A percentile compares a stretch with the other conserved stretches of the same genome.
Evolutionary conservation across 2,329 filamentous ascomycete species (phyloP).

Genomic region (Knoxdaviesia proteae): DNA sequence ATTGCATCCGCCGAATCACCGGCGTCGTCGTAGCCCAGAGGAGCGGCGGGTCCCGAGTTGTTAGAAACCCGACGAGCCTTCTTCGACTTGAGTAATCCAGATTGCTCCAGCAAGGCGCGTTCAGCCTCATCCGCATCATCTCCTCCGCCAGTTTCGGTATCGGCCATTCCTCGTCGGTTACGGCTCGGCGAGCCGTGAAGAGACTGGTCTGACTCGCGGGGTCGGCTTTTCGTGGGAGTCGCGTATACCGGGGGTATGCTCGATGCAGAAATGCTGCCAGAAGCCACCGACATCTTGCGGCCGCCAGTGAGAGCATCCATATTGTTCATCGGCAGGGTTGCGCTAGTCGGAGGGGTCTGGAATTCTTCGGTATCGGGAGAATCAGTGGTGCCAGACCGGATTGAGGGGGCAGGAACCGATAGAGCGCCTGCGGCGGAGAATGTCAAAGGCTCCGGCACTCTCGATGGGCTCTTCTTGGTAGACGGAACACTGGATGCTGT

Average conservation of each 20-base stretch:
- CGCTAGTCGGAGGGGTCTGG: slow-evolving; percentile 21
- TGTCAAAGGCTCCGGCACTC: too few relatives aligned
- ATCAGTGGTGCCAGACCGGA: too few relatives aligned
- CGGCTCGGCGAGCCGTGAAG: slow-evolving; percentile 7
- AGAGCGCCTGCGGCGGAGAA: too few relatives aligned
- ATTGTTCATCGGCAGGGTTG: slow-evolving; percentile 6
- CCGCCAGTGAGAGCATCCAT: not conserved
- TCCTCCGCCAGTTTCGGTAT: slow-evolving; percentile 4
- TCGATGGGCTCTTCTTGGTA: too few relatives aligned
- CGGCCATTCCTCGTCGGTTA: slow-evolving; percentile 10
- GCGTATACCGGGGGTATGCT: too few relatives aligned
- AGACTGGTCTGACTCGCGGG: slow-evolving; percentile 14
- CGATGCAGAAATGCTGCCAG: not conserved
- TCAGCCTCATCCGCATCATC: slow-evolving; percentile 44
- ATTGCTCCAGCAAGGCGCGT: slow-evolving; percentile 44
- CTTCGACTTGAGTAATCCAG: slow-evolving; percentile 35
- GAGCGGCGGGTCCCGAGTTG: not conserved
- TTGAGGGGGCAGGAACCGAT: too few relatives aligned
- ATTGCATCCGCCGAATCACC: not conserved
- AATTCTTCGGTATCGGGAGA: too few relatives aligned
- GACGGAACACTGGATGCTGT: too few relatives aligned
- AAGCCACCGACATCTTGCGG: slow-evolving; percentile 1
- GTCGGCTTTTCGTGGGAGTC: slow-evolving; percentile 16
- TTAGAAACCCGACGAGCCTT: slow-evolving; percentile 10
- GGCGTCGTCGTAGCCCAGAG: not conserved